Base-by-base conservation (phyloP, 345 rosid genomes). In the Trapa incisa region DNA sequence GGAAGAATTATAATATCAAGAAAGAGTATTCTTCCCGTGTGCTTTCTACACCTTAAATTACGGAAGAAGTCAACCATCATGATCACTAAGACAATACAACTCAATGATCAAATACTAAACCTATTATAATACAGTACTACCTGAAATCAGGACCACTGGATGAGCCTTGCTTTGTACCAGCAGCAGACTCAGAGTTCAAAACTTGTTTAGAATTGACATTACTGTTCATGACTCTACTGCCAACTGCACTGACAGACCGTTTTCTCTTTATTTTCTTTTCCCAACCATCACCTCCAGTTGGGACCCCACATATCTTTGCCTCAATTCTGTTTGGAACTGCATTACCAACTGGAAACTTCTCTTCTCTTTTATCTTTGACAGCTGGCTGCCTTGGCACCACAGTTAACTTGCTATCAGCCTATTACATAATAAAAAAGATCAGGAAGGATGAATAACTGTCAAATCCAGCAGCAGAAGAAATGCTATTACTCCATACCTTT, bases 211-310 rank as follows among this genome's bases (percentile, higher is more conserved):
- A 13, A 32, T 82, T 87, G 66, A 78, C 88, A 66, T 91, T 95
- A 85, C 76, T 73, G 74, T 77, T 80, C 60, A 84, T 47, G 72
- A 81, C 75, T 83, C 96, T 85, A 74, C 73, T 79, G 65, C 86
- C 84, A 60, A 87, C 85, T 70, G 88, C 75, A 62, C 89, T 92
- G 79, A 89, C 88, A 78, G 99, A 94, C 62, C 96, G 89, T 77
- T 85, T 94, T 76, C 87, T 85, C 79, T 89, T 94, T 83, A 85
- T 86, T 81, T 83, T 94, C 71, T 81, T 86, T 64, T 91, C 99
- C 97, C 99, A 91, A 76, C 86, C 92, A 74, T 94, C 99, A 70
- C 95, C 89, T 70, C 86, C 90, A 73, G 85, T 81, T 54, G 96
- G 90, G 74, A 91, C 74, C 77, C 81, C 85, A 66, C 85, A 89